These are phyloP conservation scores for Boechera retrofracta DNA, from an alignment of 345 rosid species.

Conservation along the genomic window DNA sequence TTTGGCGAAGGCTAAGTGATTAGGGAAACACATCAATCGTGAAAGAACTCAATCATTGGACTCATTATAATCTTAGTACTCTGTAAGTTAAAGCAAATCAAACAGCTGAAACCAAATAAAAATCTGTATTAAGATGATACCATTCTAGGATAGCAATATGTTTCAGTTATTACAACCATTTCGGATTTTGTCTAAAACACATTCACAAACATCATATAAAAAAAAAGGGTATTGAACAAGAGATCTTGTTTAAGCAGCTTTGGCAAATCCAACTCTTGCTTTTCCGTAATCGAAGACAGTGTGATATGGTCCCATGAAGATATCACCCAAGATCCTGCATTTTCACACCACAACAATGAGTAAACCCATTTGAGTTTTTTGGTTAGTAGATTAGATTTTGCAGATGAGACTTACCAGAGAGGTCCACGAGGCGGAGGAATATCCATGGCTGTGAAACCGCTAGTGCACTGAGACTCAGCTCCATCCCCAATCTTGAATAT, in stretches of 20 bases:
- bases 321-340: slow-evolving; percentile 91
- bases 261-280: slow-evolving; percentile 82
- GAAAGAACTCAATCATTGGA: slow-evolving; percentile 5
- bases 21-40: background rate
- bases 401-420: slow-evolving; percentile 52
- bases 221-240: slow-evolving; percentile 29
- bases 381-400: slow-evolving; percentile 17
- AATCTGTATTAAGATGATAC: slow-evolving; percentile 32
- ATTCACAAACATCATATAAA: slow-evolving; percentile 36
- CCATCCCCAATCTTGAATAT: slow-evolving; percentile 66
- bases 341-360: slow-evolving; percentile 17
- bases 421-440: slow-evolving; percentile 72
- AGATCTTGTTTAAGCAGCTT: slow-evolving; percentile 62
- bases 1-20: slow-evolving; percentile 51
- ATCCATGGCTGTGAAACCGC: slow-evolving; percentile 66
- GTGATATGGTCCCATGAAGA: slow-evolving; percentile 92
- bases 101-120: slow-evolving; percentile 29
- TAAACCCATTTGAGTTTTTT: background rate
- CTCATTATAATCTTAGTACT: slow-evolving; percentile 6
- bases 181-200: slow-evolving; percentile 34
- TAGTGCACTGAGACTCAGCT: slow-evolving; percentile 55
- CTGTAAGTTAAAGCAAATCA: slow-evolving; percentile 24
- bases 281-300: slow-evolving; percentile 88
- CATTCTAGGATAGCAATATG: slow-evolving; percentile 33
- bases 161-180: slow-evolving; percentile 41